Conservation (phyloP, 768 basidiomycete genomes). For the Boletus rex-veris region DNA sequence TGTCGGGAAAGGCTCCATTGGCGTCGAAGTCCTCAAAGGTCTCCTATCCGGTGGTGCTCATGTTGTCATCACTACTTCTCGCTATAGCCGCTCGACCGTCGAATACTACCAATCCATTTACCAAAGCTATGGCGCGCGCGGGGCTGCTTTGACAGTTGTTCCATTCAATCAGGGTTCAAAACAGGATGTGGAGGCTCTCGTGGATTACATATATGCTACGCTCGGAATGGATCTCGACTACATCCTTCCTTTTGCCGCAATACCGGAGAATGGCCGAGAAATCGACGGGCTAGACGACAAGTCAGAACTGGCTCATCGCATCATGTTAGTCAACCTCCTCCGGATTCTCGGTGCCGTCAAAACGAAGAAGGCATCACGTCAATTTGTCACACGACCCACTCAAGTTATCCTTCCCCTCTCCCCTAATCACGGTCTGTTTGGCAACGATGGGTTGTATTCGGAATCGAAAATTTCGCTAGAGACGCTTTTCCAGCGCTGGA, state of each 20-base stretch:
- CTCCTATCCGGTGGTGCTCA: conserved; percentile 94
- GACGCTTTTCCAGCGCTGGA: conserved; percentile 98
- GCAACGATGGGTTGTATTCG: conserved; percentile 96
- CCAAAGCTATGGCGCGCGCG: conserved; percentile 91
- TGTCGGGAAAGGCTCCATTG: conserved; percentile 97
- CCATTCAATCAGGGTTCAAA: conserved; percentile 99
- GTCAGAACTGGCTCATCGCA: conserved; percentile 96
- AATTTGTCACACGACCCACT: conserved; percentile 96
- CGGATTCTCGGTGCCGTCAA: conserved; percentile 97
- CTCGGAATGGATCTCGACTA: conserved; percentile 98
- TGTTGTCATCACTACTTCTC: conserved; percentile 96
- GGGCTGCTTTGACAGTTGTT: conserved; percentile 95
- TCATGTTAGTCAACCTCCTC: conserved; percentile 97
- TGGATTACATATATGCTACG: conserved; percentile 96
- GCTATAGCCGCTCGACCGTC: conserved; percentile 92
- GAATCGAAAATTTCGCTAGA: conserved; percentile 98
- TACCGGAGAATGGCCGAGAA: conserved; percentile 98
- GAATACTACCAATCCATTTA: conserved; percentile 99
- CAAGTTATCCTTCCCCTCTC: conserved; percentile 98
- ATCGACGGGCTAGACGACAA: conserved; percentile 97
- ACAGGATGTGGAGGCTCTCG: conserved; percentile 95
- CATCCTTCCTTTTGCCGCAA: conserved; percentile 96
- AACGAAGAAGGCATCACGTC: conserved; percentile 94
- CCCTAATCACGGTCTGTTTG: conserved; percentile 97
- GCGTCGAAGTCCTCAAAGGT: conserved; percentile 96